Evolutionary conservation across 768 basidiomycete species (phyloP).

Genomic region (Kwoniella dejecticola): DNA sequence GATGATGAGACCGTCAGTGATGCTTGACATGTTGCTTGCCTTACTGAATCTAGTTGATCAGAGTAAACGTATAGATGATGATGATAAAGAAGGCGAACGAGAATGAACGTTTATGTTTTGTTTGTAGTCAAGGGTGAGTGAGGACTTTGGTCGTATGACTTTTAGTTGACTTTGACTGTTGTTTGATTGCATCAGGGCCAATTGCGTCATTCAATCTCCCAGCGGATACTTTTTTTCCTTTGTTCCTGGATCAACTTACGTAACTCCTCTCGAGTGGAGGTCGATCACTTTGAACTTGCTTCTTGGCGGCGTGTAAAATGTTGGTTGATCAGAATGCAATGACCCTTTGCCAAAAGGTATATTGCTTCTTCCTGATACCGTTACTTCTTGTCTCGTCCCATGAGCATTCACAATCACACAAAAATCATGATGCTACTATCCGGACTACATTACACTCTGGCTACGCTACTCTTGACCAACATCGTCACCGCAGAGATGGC

Average conservation of each 20-base stretch:
- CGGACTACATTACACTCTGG: too few species aligned
- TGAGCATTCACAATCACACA: too few species aligned
- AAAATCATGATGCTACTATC: too few species aligned
- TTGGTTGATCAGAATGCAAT: background rate
- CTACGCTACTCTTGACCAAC: too few species aligned
- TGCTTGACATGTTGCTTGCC: slow-evolving; percentile 21
- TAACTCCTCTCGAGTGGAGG: slow-evolving; percentile 12
- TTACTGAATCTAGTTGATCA: background rate
- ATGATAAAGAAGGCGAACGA: background rate
- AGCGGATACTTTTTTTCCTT: background rate
- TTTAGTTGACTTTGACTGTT: background rate
- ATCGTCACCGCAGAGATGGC: too few species aligned
- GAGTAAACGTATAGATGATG: background rate
- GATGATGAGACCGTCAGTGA: slow-evolving; percentile 79
- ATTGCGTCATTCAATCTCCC: slow-evolving; percentile 10
- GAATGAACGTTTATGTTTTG: slow-evolving; percentile 4
- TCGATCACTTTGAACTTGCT: slow-evolving; percentile 8
- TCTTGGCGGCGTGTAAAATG: background rate
- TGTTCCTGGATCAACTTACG: slow-evolving; percentile 13
- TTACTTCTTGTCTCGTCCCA: too few species aligned
- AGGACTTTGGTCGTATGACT: background rate
- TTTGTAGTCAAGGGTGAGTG: background rate
- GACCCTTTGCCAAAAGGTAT: background rate
- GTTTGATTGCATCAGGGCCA: background rate
- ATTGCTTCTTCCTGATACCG: too few species aligned